Base-by-base conservation (phyloP, 106 monocot species). In the Chionographis japonica region DNA sequence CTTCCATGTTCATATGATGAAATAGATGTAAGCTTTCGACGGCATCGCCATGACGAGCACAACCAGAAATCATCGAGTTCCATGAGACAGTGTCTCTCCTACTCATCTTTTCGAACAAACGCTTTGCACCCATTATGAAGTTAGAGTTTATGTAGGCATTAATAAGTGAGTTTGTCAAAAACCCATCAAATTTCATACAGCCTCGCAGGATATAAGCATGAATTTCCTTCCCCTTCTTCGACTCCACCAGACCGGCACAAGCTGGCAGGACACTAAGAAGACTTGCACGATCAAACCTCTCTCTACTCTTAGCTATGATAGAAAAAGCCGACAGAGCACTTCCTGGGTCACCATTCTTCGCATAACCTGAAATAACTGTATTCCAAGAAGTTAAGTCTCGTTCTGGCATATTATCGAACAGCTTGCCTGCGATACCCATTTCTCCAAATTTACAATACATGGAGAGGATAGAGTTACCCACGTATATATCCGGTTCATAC, bases 301-400 rank as follows among this genome's bases (percentile, higher is more conserved):
- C 17, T 50, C 52, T 58, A 46, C 54, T 4, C 42, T 27, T 50
- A 61, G 11, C 56, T 58, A 64, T 38, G 41, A 14, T 19, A 53
- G 36, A 15, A 62, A 85, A 71, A 18, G 74, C 39, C 15, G 57
- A 61, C 6, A 85, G 12, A 37, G 77, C 77, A 40, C 12, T 67
- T 19, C 15, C 16, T 2, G 76, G 74, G 8, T 77, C 54, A 37
- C 62, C 66, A 60, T 74, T 79, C 72, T 49, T 70, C 12, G 73
- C 56, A 59, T 71, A 74, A 70, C 80, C 77, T 8, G 77, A 77
- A 52, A 85, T 57, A 8, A 85, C 50, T 2, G 80, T 85, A 41
- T 80, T 85, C 77, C 80, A 85, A 65, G 85, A 77, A 54, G 80
- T 85, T 38, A 81, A 6, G 68, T 85, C 85, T 60, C 66, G 41